These are phyloP conservation scores for Cutaneotrichosporon sp. DNA, from an alignment of 1,284 basidiomycete genomes.

Conservation along the genomic window DNA sequence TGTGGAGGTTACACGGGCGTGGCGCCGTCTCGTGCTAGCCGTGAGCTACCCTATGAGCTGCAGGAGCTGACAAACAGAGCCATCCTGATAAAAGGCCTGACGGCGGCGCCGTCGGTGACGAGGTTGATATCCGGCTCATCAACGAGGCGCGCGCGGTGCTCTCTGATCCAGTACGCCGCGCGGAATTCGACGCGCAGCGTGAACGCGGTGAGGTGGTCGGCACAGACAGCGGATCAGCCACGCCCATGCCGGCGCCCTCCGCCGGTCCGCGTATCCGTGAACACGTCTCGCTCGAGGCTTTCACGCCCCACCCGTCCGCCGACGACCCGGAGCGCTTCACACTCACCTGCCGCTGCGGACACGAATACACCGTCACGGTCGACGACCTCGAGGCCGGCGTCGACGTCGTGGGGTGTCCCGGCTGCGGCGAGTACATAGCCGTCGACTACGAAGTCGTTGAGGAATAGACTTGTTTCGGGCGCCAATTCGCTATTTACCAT, in stretches of 20 bases:
- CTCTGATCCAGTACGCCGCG: slow-evolving; percentile 23
- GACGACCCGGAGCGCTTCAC: slow-evolving; percentile 40
- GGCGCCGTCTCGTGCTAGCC: slow-evolving; percentile 37
- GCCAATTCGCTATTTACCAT: no score
- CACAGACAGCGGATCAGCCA: neutral
- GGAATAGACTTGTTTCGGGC: no score
- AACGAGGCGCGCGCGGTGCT: slow-evolving; percentile 46
- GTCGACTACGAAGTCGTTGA: slow-evolving; percentile 49
- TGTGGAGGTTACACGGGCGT: slow-evolving; percentile 38
- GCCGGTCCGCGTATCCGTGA: slow-evolving; percentile 17
- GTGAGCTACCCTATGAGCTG: slow-evolving; percentile 21
- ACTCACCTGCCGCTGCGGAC: slow-evolving; percentile 47
- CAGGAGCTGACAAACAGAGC: slow-evolving; percentile 20
- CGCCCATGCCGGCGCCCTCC: neutral
- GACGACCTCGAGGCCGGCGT: slow-evolving; percentile 48
- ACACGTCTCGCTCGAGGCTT: slow-evolving; percentile 38
- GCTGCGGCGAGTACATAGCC: slow-evolving; percentile 49
- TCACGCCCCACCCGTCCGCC: slow-evolving; percentile 25
- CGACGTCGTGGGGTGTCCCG: slow-evolving; percentile 48
- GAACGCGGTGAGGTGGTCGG: neutral
- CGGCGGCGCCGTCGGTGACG: neutral
- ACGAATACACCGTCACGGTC: slow-evolving; percentile 39
- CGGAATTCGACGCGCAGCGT: slow-evolving; percentile 15
- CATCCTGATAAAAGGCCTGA: slow-evolving; percentile 39
- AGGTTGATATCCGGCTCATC: slow-evolving; percentile 32